Evolutionary conservation across 2,329 filamentous ascomycete species (phyloP).

Genomic region (Helicocarpus griseus): DNA sequence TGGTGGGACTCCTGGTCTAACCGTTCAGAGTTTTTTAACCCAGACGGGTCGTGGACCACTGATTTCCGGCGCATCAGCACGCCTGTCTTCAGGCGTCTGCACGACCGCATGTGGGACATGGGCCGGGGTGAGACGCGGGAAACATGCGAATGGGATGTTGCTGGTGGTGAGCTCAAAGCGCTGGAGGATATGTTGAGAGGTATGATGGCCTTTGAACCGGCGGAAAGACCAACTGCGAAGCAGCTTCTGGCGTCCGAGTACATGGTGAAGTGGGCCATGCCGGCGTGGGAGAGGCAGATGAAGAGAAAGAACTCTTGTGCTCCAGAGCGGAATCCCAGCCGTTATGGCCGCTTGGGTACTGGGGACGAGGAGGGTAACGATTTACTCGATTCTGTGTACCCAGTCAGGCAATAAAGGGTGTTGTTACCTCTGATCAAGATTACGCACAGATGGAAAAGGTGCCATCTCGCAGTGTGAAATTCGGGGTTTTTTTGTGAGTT

Average conservation of each 20-base stretch:
- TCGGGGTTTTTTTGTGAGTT: too few species aligned
- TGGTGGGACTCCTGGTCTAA: conserved; percentile 15
- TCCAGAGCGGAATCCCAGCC: too few species aligned
- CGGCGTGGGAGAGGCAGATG: conserved; percentile 15
- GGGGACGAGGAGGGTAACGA: too few species aligned
- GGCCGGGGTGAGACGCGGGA: conserved; percentile 15
- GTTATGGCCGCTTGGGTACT: too few species aligned
- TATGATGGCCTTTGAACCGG: conserved; percentile 17
- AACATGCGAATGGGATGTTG: conserved; percentile 17
- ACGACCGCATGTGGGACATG: conserved; percentile 14
- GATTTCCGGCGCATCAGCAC: conserved; percentile 14
- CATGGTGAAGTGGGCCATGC: conserved; percentile 16
- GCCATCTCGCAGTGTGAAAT: too few species aligned
- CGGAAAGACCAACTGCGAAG: conserved; percentile 12
- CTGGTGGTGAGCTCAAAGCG: conserved; percentile 14
- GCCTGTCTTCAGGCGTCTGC: conserved; percentile 12
- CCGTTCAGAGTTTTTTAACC: conserved; percentile 14
- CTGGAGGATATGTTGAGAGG: conserved; percentile 14
- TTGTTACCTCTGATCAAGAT: too few species aligned
- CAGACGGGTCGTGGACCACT: conserved; percentile 14
- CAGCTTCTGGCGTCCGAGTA: conserved; percentile 15
- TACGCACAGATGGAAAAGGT: too few species aligned
- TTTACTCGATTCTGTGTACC: too few species aligned
- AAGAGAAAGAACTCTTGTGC: conserved; percentile 1
- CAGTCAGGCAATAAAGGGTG: too few species aligned